These are phyloP conservation scores for Heritiera fomes DNA, from an alignment of 345 rosid genomes.

Conservation along the genomic window DNA sequence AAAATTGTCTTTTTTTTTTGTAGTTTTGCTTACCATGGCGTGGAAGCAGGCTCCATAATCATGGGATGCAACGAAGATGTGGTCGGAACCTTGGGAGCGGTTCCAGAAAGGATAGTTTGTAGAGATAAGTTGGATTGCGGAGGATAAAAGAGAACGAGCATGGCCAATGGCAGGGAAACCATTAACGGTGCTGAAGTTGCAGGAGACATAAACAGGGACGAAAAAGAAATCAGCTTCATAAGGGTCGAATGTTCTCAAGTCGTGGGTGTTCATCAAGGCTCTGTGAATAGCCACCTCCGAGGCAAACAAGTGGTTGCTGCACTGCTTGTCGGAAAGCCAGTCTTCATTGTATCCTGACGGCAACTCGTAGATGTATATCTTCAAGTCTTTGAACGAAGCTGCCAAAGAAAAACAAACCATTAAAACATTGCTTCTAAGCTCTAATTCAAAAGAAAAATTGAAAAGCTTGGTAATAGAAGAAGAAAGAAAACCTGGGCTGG, in stretches of 20 bases:
- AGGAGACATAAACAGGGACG: slow-evolving; percentile 92
- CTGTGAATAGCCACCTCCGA: slow-evolving; percentile 92
- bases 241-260: slow-evolving; percentile 68
- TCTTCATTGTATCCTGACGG: slow-evolving; percentile 72
- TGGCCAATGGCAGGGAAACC: slow-evolving; percentile 96
- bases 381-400: slow-evolving; percentile 63
- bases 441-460: background rate
- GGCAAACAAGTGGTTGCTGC: slow-evolving; percentile 86
- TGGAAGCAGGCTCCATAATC: slow-evolving; percentile 98
- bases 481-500: slow-evolving; percentile 38
- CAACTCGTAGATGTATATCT: slow-evolving; percentile 71
- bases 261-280: slow-evolving; percentile 55
- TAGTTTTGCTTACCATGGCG: slow-evolving; percentile 61
- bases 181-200: slow-evolving; percentile 84
- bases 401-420: background rate
- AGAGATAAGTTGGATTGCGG: slow-evolving; percentile 66
- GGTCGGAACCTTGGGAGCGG: slow-evolving; percentile 75
- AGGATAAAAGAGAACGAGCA: slow-evolving; percentile 66
- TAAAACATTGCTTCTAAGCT: background rate
- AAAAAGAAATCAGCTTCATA: slow-evolving; percentile 91
- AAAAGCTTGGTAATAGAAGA: background rate
- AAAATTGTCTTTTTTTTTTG: background rate
- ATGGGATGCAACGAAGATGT: slow-evolving; percentile 90
- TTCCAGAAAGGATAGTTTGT: slow-evolving; percentile 76
- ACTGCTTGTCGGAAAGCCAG: slow-evolving; percentile 82